phyloP scores from a whole-genome alignment of 2,329 filamentous ascomycete species.

The Colletotrichum melonis region DNA sequence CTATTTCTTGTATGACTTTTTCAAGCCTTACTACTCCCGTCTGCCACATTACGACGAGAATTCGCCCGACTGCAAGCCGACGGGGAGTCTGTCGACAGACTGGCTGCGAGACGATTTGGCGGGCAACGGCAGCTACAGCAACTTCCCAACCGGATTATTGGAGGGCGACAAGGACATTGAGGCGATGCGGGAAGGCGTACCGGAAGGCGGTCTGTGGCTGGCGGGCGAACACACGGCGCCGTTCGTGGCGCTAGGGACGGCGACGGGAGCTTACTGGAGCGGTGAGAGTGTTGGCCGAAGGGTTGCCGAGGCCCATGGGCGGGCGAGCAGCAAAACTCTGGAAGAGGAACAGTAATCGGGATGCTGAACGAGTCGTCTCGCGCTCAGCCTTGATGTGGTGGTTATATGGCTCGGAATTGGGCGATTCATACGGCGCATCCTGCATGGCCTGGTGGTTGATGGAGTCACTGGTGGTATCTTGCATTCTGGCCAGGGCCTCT shows the following conservation, averaged over 20 bases:
- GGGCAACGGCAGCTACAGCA: slow-evolving; percentile 85
- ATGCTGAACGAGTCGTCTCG: not conserved
- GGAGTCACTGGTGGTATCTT: not conserved
- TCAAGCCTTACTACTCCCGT: slow-evolving; percentile 81
- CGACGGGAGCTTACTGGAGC: slow-evolving; percentile 92
- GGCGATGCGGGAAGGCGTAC: slow-evolving; percentile 70
- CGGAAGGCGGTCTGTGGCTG: slow-evolving; percentile 80
- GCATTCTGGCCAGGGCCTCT: slow-evolving; percentile 1
- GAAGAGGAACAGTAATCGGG: not conserved
- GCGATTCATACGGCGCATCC: too few relatives aligned
- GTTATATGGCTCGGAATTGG: too few relatives aligned
- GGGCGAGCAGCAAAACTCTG: slow-evolving; percentile 11
- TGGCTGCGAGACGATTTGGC: slow-evolving; percentile 85
- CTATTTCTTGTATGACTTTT: slow-evolving; percentile 71
- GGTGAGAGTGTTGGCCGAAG: slow-evolving; percentile 81
- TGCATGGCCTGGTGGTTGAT: too few relatives aligned
- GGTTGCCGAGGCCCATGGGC: slow-evolving; percentile 66
- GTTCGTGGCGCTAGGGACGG: slow-evolving; percentile 88
- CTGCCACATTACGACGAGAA: slow-evolving; percentile 73
- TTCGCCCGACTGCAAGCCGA: slow-evolving; percentile 70
- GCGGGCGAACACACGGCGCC: slow-evolving; percentile 92
- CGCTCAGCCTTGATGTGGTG: not conserved
- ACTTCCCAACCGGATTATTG: slow-evolving; percentile 82
- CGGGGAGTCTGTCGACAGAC: slow-evolving; percentile 73
- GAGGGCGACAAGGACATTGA: slow-evolving; percentile 79